Evolutionary conservation across 2,329 filamentous ascomycete species (phyloP).

Genomic region (Epicoccum sorghinum): DNA sequence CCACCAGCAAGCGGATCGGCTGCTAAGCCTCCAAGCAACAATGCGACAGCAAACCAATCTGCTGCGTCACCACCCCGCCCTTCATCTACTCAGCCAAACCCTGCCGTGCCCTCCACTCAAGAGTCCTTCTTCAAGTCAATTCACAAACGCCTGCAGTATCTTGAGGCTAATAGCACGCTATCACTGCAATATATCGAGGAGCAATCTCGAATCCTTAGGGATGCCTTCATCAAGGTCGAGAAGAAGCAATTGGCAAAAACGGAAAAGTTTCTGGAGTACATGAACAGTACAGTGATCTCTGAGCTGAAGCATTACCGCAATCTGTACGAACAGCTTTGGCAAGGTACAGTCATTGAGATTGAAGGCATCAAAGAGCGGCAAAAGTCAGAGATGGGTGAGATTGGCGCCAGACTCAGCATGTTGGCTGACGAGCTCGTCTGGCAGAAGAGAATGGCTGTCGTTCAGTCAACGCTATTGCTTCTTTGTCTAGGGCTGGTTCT

Average conservation of each 20-base stretch:
- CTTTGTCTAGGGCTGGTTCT: slow-evolving; percentile 87
- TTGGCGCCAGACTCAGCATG: slow-evolving; percentile 80
- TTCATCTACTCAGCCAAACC: slow-evolving; percentile 53
- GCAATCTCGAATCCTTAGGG: slow-evolving; percentile 86
- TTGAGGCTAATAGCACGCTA: slow-evolving; percentile 90
- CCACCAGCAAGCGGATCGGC: slow-evolving; percentile 15
- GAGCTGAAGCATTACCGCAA: slow-evolving; percentile 67
- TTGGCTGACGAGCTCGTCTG: slow-evolving; percentile 89
- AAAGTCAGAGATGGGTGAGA: slow-evolving; percentile 79
- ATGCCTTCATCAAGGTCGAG: slow-evolving; percentile 85
- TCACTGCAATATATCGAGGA: slow-evolving; percentile 97
- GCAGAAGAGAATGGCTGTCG: slow-evolving; percentile 88
- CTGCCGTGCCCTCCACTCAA: slow-evolving; percentile 81
- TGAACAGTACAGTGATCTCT: slow-evolving; percentile 86
- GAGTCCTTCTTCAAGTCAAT: slow-evolving; percentile 98
- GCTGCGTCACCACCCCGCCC: slow-evolving; percentile 27
- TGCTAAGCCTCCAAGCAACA: slow-evolving; percentile 25
- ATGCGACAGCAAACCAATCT: slow-evolving; percentile 23
- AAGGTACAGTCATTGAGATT: slow-evolving; percentile 89
- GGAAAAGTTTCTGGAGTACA: slow-evolving; percentile 75
- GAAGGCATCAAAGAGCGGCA: slow-evolving; percentile 87
- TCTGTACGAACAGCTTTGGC: slow-evolving; percentile 96
- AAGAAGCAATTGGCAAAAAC: slow-evolving; percentile 86
- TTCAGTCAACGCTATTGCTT: slow-evolving; percentile 86
- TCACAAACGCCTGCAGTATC: slow-evolving; percentile 86